Evolutionary conservation across 371 early-diverging fungal genomes (phyloP).

Genomic region (Mucor lusitanicus): DNA sequence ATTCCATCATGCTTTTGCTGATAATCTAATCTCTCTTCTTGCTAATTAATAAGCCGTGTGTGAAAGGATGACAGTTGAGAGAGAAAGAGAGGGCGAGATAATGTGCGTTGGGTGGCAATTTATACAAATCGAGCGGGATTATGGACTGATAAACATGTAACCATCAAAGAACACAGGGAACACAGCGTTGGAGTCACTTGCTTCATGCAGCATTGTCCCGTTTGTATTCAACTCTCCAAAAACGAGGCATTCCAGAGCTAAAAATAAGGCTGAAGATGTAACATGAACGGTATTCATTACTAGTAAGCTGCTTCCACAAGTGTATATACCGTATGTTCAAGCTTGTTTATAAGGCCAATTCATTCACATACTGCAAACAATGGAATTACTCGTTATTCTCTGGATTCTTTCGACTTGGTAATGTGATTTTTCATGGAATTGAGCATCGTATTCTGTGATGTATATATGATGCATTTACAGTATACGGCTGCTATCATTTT

Average conservation of each 20-base stretch:
- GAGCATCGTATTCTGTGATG: background rate
- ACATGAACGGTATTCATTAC: background rate
- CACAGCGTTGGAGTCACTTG: background rate
- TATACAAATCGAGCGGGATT: background rate
- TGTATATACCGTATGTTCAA: no score
- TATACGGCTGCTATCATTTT: background rate
- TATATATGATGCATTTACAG: background rate
- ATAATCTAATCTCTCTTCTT: background rate
- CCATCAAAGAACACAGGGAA: background rate
- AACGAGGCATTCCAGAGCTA: background rate
- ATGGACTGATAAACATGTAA: background rate
- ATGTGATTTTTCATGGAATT: background rate
- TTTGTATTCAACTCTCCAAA: background rate
- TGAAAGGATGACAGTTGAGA: background rate
- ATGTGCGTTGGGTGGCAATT: background rate
- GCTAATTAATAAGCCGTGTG: background rate
- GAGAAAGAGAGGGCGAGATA: background rate
- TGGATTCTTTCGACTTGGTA: background rate
- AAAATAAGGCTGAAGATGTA: background rate
- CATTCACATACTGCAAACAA: background rate
- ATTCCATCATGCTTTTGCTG: background rate
- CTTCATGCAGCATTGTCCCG: background rate
- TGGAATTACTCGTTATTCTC: background rate
- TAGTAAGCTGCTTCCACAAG: no score
- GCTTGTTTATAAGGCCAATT: background rate